Conservation (phyloP, 177 flowering plant species). For the Tripterygium wilfordii region DNA sequence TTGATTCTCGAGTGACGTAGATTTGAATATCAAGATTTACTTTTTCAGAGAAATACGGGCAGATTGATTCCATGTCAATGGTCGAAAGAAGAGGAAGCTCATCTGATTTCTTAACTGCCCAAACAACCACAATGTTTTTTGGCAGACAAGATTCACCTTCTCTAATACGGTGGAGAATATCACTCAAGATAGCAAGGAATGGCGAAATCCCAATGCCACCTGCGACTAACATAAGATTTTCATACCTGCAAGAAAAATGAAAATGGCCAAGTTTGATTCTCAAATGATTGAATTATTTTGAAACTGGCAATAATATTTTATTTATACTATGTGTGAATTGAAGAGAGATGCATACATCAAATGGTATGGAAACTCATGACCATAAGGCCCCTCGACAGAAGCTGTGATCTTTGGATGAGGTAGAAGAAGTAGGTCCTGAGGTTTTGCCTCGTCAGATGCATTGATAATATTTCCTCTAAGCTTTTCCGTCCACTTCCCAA, state of each 20-base stretch:
- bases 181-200: constrained; percentile 81
- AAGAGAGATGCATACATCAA: constrained; percentile 77
- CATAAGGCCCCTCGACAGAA: constrained; percentile 95
- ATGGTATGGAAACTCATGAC: constrained; percentile 84
- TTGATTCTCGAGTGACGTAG: constrained; percentile 75
- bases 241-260: constrained; percentile 60
- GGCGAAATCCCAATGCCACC: constrained; percentile 98
- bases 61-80: constrained; percentile 49
- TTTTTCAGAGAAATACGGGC: constrained; percentile 45
- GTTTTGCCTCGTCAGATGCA: constrained; percentile 20
- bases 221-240: constrained; percentile 78
- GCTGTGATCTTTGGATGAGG: constrained; percentile 42
- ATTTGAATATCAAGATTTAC: constrained; percentile 56
- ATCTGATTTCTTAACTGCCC: constrained; percentile 79
- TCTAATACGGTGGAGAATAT: constrained; percentile 61
- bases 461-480: constrained; percentile 40
- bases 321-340: too few species aligned
- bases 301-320: too few species aligned
- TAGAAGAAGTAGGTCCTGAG: constrained; percentile 15
- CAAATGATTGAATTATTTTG: too few species aligned
- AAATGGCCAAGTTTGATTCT: constrained; percentile 2
- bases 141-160: constrained; percentile 61
- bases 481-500: constrained; percentile 77
- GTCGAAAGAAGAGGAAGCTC: constrained; percentile 76
- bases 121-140: constrained; percentile 54